phyloP scores from a whole-genome alignment of 2,329 filamentous ascomycete species.

The Corniculantispora saksenae region DNA sequence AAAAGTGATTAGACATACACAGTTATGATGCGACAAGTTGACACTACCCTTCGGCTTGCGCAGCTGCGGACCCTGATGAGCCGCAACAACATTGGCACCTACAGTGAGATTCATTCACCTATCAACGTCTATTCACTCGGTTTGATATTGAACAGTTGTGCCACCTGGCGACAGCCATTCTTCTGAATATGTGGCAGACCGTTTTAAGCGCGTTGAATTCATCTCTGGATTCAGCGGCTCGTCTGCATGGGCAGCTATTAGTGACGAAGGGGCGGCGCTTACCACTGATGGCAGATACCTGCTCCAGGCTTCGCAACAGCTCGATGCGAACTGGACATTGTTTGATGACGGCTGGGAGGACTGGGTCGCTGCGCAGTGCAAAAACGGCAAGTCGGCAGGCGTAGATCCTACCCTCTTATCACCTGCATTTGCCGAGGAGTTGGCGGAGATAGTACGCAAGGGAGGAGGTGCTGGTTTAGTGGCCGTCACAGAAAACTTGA shows the following conservation, averaged over 20 bases:
- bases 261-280: slow-evolving; percentile 80
- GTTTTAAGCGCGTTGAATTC: slow-evolving; percentile 85
- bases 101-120: slow-evolving; percentile 63
- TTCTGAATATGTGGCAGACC: slow-evolving; percentile 97
- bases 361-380: slow-evolving; percentile 83
- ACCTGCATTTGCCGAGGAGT: no score
- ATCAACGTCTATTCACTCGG: no score
- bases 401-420: slow-evolving; percentile 91
- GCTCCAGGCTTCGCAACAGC: slow-evolving; percentile 89
- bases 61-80: slow-evolving; percentile 84
- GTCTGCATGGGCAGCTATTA: slow-evolving; percentile 88
- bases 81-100: slow-evolving; percentile 83
- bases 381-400: slow-evolving; percentile 84
- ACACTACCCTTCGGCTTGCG: slow-evolving; percentile 75
- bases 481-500: no score
- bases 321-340: slow-evolving; percentile 87
- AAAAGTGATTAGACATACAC: no score
- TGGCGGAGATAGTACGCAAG: no score
- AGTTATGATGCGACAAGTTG: slow-evolving; percentile 47
- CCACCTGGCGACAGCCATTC: slow-evolving; percentile 97
- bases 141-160: slow-evolving; percentile 81
- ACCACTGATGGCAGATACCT: slow-evolving; percentile 97
- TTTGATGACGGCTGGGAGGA: slow-evolving; percentile 98
- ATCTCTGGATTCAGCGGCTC: slow-evolving; percentile 95
- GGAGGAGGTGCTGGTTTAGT: no score